Evolutionary conservation across 2,329 filamentous ascomycete species (phyloP).

Genomic region (Talaromyces sp.): DNA sequence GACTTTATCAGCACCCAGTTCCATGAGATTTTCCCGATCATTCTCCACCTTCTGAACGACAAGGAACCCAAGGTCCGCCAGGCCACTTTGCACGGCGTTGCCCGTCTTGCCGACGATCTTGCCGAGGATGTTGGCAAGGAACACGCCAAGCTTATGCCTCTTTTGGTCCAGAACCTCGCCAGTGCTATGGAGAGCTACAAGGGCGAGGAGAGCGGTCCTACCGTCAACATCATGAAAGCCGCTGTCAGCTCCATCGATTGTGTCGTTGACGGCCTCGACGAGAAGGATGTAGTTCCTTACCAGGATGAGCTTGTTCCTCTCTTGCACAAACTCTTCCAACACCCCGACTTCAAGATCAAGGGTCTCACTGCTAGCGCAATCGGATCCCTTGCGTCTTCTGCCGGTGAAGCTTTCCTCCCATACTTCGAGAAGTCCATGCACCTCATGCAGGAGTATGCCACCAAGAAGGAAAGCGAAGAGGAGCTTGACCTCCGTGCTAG

Average conservation of each 20-base stretch:
- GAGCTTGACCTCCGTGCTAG: slow-evolving; percentile 86
- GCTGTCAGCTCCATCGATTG: slow-evolving; percentile 89
- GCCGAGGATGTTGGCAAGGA: slow-evolving; percentile 84
- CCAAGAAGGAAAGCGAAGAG: slow-evolving; percentile 83
- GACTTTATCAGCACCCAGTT: slow-evolving; percentile 97
- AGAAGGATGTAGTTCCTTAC: slow-evolving; percentile 77
- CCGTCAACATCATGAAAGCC: slow-evolving; percentile 80
- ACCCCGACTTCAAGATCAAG: slow-evolving; percentile 87
- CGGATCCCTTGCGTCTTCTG: slow-evolving; percentile 83
- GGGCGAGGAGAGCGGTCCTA: slow-evolving; percentile 67
- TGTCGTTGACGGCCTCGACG: slow-evolving; percentile 75
- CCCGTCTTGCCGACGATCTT: slow-evolving; percentile 88
- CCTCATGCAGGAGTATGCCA: slow-evolving; percentile 78
- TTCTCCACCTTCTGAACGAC: slow-evolving; percentile 80
- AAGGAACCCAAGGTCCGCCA: slow-evolving; percentile 79
- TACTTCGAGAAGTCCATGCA: slow-evolving; percentile 91
- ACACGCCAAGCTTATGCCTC: slow-evolving; percentile 79
- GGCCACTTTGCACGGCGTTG: slow-evolving; percentile 81
- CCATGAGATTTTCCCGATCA: slow-evolving; percentile 76
- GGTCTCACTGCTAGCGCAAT: slow-evolving; percentile 83
- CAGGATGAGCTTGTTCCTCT: slow-evolving; percentile 79
- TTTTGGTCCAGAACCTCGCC: slow-evolving; percentile 85
- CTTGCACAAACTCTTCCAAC: slow-evolving; percentile 77
- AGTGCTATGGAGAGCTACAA: slow-evolving; percentile 69
- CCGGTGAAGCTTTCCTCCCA: slow-evolving; percentile 79